Percentiles rank a stretch among this genome's conserved stretches.
These are phyloP conservation scores for Rhizopus delemar DNA, from an alignment of 371 early-diverging fungal genomes.

Conservation along the genomic window DNA sequence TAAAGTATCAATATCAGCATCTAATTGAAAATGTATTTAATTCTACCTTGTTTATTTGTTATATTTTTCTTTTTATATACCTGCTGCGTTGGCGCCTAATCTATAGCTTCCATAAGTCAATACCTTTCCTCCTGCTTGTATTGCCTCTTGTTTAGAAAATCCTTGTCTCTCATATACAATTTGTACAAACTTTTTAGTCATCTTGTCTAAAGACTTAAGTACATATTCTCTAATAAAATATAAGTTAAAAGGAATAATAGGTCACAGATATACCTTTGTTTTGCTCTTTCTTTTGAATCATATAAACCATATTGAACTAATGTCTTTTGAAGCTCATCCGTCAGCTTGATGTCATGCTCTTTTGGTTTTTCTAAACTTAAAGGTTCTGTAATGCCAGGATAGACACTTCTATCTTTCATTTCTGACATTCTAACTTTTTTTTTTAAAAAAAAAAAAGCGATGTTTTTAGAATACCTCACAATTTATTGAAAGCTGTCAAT, in stretches of 20 bases:
- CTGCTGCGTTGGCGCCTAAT: slow-evolving; percentile 86
- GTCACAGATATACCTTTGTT: slow-evolving; percentile 29
- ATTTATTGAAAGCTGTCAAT: no score
- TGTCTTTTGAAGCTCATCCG: slow-evolving; percentile 10
- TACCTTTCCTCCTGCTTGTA: slow-evolving; percentile 71
- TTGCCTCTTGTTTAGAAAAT: slow-evolving; percentile 4
- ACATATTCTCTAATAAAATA: slow-evolving; percentile 53
- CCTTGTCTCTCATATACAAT: slow-evolving; percentile 16
- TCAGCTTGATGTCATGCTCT: slow-evolving; percentile 33
- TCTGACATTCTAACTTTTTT: neutral
- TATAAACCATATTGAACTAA: slow-evolving; percentile 15
- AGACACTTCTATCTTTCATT: neutral
- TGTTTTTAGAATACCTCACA: no score
- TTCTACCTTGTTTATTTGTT: neutral
- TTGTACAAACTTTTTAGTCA: slow-evolving; percentile 73
- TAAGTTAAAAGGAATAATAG: neutral
- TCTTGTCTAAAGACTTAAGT: slow-evolving; percentile 58
- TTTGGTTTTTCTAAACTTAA: slow-evolving; percentile 25
- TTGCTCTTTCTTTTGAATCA: slow-evolving; percentile 43
- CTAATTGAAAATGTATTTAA: slow-evolving; percentile 31
- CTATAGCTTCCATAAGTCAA: slow-evolving; percentile 93
- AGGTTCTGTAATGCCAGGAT: slow-evolving; percentile 23
- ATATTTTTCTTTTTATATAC: slow-evolving; percentile 25
- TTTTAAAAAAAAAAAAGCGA: slow-evolving; percentile 19
- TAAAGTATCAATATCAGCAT: slow-evolving; percentile 98